Percentiles rank a stretch among this genome's conserved stretches.
These are phyloP conservation scores for Penicillium freii DNA, from an alignment of 2,329 filamentous ascomycete species.

Conservation along the genomic window DNA sequence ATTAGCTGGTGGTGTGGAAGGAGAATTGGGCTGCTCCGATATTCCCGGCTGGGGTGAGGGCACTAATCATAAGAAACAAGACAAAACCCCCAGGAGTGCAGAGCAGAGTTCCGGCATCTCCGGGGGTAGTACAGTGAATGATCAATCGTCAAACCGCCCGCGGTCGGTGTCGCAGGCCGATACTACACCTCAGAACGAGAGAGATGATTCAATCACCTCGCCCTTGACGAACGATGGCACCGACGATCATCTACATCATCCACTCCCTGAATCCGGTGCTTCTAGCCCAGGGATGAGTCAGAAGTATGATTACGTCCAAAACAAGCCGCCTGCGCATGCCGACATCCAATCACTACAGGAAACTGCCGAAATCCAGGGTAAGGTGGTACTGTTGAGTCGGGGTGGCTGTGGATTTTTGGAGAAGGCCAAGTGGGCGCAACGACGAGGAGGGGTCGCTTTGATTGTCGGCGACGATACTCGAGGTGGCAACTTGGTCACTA, in stretches of 20 bases:
- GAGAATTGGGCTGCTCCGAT: slow-evolving; percentile 93
- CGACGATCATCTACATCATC: slow-evolving; percentile 75
- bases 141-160: slow-evolving; percentile 22
- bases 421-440: slow-evolving; percentile 95
- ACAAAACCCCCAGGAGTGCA: slow-evolving; percentile 18
- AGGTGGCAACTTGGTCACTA: slow-evolving; percentile 85
- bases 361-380: slow-evolving; percentile 86
- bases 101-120: slow-evolving; percentile 26
- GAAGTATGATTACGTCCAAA: slow-evolving; percentile 33
- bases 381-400: slow-evolving; percentile 84
- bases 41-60: slow-evolving; percentile 80
- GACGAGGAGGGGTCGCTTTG: slow-evolving; percentile 80
- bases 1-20: slow-evolving; percentile 58
- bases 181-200: slow-evolving; percentile 16
- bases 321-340: slow-evolving; percentile 59
- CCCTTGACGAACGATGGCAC: slow-evolving; percentile 67
- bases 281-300: slow-evolving; percentile 35
- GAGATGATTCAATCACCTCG: slow-evolving; percentile 13
- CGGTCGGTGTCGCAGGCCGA: slow-evolving; percentile 28
- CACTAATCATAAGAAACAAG: slow-evolving; percentile 42
- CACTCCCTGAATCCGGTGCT: slow-evolving; percentile 46
- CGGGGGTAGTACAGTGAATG: slow-evolving; percentile 23
- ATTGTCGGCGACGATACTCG: slow-evolving; percentile 93
- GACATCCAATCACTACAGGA: slow-evolving; percentile 92
- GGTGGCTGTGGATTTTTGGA: slow-evolving; percentile 95